Conservation (phyloP, 1,139 yeast genomes). For the Tardiomyces digboiensis region DNA sequence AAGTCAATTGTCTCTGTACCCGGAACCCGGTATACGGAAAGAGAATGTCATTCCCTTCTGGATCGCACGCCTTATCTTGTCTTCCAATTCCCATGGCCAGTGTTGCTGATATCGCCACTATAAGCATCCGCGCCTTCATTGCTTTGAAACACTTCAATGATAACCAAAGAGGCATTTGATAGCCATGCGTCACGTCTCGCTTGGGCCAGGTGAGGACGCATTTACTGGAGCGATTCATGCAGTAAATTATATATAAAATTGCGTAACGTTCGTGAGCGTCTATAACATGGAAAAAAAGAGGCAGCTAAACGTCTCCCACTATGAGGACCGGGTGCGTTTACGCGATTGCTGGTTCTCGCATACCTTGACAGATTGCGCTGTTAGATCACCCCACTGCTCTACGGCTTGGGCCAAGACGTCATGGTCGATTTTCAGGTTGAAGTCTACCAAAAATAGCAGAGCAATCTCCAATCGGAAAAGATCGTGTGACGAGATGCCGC, state of each 20-base stretch:
- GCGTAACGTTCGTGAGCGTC: too few species aligned
- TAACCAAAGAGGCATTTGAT: too few species aligned
- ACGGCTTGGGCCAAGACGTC: conserved; percentile 19
- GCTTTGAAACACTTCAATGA: too few species aligned
- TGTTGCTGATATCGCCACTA: too few species aligned
- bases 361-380: not conserved
- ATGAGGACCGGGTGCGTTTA: not conserved
- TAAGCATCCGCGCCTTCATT: too few species aligned
- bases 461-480: conserved; percentile 40
- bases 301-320: too few species aligned
- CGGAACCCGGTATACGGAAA: conserved; percentile 50
- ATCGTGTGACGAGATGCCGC: conserved; percentile 38
- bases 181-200: too few species aligned
- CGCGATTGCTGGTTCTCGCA: not conserved
- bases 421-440: conserved; percentile 26
- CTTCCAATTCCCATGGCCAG: too few species aligned
- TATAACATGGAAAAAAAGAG: too few species aligned
- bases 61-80: not conserved
- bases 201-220: too few species aligned
- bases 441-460: conserved; percentile 31
- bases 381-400: conserved; percentile 8
- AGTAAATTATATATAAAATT: too few species aligned
- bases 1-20: conserved; percentile 39
- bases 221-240: too few species aligned
- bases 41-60: not conserved